Evolutionary conservation across 805 yeast species (phyloP), one percentile per base, ranked within the genome.

Genomic region (Sugiyamaella qingdaonensis): DNA sequence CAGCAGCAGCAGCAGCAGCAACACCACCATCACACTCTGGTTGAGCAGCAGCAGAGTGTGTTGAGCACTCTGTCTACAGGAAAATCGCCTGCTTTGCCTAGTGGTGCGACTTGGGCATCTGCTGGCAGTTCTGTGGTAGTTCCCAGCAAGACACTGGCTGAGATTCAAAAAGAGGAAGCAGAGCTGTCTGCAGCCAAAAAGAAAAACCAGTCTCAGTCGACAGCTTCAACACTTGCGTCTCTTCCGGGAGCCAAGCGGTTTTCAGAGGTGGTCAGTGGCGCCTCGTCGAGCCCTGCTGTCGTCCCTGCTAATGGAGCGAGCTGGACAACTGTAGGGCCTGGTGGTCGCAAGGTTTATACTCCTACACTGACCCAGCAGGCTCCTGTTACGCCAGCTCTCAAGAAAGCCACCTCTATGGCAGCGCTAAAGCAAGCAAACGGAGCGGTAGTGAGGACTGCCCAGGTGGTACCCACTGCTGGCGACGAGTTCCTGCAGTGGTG

Each of bases 281-380:
- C 41, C 14, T 29, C 34, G n/a, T 3, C 51, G 18, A 49, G 48
- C 4, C 16, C 46, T 2, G n/a, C 48, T 32, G 16, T 51, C 32
- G 49, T 27, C n/a, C 14, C 46, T 11, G 4, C 52, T 14, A 51
- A 10, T 18, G 13, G 48, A 19, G 56, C 47, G n/a, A 48, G 48
- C 36, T 69, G 69, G 68, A 61, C 67, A 13, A 63, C 69, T 4
- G 65, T 67, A 19, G 68, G 68, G 10, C 88, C 95, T 0, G 95
- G 96, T 36, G 92, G 85, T 2, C 87, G 87, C 68, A 80, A 81
- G 57, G 88, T 50, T 8, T 44, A 53, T 16, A 29, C 54, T 27
- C 53, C 50, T 10, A 49, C 52, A 7, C 51, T 54, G n/a, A 45
- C 52, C 10, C 32, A 52, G 10, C 18, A 46, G 19, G 49, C 53